These are phyloP conservation scores for Rhodosporidiobolus odoratus DNA, from an alignment of 768 basidiomycete genomes.

Conservation along the genomic window DNA sequence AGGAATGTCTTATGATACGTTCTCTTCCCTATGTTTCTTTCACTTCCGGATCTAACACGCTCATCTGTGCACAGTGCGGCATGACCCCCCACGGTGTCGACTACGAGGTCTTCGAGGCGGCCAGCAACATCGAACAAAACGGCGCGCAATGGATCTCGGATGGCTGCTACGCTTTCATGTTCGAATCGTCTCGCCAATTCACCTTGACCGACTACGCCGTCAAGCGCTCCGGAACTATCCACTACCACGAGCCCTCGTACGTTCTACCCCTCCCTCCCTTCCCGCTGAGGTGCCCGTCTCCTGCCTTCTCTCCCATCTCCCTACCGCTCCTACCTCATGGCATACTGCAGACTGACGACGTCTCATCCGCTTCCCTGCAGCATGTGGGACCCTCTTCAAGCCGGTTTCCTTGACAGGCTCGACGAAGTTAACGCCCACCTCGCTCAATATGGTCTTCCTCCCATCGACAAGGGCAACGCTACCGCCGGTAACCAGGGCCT, in stretches of 20 bases:
- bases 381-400: constrained; percentile 63
- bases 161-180: constrained; percentile 51
- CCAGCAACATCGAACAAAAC: constrained; percentile 54
- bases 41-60: constrained; percentile 59
- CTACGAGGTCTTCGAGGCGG: constrained; percentile 60
- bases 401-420: constrained; percentile 58
- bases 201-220: constrained; percentile 63
- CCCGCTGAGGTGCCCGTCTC: neutral
- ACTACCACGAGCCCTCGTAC: constrained; percentile 56
- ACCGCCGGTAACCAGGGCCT: constrained; percentile 41
- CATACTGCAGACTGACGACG: no score
- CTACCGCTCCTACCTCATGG: no score
- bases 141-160: constrained; percentile 45
- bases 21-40: constrained; percentile 47
- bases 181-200: constrained; percentile 61
- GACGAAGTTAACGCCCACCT: constrained; percentile 56
- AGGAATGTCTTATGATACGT: constrained; percentile 58
- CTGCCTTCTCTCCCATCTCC: neutral
- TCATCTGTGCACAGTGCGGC: no score
- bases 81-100: constrained; percentile 43
- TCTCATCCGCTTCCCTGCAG: no score
- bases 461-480: constrained; percentile 26
- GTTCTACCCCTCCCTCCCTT: neutral
- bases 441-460: constrained; percentile 47
- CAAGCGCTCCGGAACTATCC: constrained; percentile 57